Conservation (phyloP, 192 early-diverging fungal genomes). For the Coemansia sp. region DNA sequence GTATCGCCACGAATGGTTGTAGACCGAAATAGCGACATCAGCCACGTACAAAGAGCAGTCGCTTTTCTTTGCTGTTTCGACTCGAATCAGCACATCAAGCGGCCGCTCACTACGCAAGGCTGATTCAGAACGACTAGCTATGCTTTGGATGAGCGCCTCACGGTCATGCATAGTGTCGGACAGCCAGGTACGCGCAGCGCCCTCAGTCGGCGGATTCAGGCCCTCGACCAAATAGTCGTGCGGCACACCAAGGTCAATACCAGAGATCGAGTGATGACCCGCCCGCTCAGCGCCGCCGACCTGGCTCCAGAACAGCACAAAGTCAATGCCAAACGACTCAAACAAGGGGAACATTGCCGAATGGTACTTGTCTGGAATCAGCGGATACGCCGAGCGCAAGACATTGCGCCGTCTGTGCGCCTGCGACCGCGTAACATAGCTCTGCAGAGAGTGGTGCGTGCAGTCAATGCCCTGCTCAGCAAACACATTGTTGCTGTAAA, state of each 20-base stretch:
- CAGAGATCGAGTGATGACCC: slow-evolving; percentile 92
- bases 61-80: not conserved
- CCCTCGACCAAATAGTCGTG: slow-evolving; percentile 66
- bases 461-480: slow-evolving; percentile 60
- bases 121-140: slow-evolving; percentile 18
- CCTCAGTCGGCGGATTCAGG: slow-evolving; percentile 47
- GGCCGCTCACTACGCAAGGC: slow-evolving; percentile 29
- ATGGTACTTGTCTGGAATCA: slow-evolving; percentile 61
- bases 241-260: slow-evolving; percentile 85
- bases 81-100: slow-evolving; percentile 30
- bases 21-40: slow-evolving; percentile 26
- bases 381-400: slow-evolving; percentile 68
- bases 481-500: slow-evolving; percentile 52
- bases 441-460: slow-evolving; percentile 62
- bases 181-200: slow-evolving; percentile 52
- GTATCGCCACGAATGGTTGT: slow-evolving; percentile 54
- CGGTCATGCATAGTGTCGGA: slow-evolving; percentile 46
- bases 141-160: slow-evolving; percentile 39
- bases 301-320: slow-evolving; percentile 78
- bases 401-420: slow-evolving; percentile 70
- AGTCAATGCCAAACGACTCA: slow-evolving; percentile 84
- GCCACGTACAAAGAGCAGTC: slow-evolving; percentile 10
- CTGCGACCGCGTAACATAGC: slow-evolving; percentile 71
- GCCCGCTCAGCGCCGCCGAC: slow-evolving; percentile 21
- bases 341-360: slow-evolving; percentile 78